Percentiles rank a stretch among this genome's conserved stretches.
phyloP scores from a whole-genome alignment of 805 yeast genomes.

The Hanseniaspora osmophila region DNA sequence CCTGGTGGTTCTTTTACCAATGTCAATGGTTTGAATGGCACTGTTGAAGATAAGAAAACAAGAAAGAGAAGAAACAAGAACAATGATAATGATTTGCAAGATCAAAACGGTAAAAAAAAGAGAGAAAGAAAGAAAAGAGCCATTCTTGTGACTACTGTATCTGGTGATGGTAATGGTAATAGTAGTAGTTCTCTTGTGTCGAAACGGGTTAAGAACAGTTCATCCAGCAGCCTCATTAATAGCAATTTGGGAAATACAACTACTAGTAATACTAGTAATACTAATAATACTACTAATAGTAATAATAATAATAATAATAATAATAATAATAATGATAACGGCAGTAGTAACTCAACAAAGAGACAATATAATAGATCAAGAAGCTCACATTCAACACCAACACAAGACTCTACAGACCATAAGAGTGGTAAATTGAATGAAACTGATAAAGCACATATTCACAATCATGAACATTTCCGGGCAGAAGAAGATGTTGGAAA shows the following conservation, averaged over 20 bases:
- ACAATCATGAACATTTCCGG: background rate
- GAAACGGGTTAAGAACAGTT: too few relatives aligned
- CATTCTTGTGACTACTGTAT: background rate
- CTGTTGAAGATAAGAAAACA: background rate
- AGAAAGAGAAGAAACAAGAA: constrained; percentile 5
- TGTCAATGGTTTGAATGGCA: background rate
- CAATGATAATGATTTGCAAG: constrained; percentile 14
- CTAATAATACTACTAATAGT: too few relatives aligned
- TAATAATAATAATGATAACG: background rate
- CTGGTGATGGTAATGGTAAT: background rate
- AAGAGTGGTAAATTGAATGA: too few relatives aligned
- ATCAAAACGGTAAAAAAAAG: constrained; percentile 11
- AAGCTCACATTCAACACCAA: constrained; percentile 5
- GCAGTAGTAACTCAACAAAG: background rate
- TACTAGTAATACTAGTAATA: too few relatives aligned
- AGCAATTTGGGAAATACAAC: too few relatives aligned
- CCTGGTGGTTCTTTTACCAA: background rate
- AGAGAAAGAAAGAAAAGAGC: constrained; percentile 4
- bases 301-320: too few relatives aligned
- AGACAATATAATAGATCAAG: constrained; percentile 1
- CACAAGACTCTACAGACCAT: background rate
- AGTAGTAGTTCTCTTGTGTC: background rate
- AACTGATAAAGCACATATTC: too few relatives aligned
- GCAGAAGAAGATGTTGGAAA: background rate
- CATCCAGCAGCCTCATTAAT: too few relatives aligned